Conservation (phyloP, 768 basidiomycete genomes). For the Tricholoma furcatifolium region DNA sequence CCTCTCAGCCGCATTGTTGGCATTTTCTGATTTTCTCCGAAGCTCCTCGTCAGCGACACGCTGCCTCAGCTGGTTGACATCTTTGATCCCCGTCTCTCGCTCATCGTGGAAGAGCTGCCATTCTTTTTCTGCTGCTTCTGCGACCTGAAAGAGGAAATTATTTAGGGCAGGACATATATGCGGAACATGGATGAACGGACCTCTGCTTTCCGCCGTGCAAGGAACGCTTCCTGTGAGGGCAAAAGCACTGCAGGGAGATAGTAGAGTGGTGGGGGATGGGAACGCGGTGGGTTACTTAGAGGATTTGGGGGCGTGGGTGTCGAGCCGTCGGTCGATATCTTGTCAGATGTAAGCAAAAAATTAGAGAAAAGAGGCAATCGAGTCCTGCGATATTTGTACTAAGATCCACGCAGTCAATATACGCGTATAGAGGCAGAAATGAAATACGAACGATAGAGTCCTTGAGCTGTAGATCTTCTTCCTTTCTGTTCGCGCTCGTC, state of each 20-base stretch:
- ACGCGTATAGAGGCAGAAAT: not conserved
- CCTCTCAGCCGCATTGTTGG: conserved; percentile 17
- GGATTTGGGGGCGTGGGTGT: conserved; percentile 32
- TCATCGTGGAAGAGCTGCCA: conserved; percentile 66
- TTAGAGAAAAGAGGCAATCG: conserved; percentile 73
- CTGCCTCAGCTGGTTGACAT: conserved; percentile 60
- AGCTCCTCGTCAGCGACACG: conserved; percentile 68
- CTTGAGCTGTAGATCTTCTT: conserved; percentile 79
- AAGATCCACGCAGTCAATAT: not conserved
- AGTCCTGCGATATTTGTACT: conserved; percentile 75
- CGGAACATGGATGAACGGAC: conserved; percentile 37
- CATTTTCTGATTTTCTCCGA: conserved; percentile 37
- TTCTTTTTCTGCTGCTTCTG: conserved; percentile 64
- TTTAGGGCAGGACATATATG: not conserved
- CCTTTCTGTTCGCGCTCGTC: conserved; percentile 69
- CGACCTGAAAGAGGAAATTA: conserved; percentile 40
- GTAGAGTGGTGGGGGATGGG: conserved; percentile 75
- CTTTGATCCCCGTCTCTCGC: conserved; percentile 53
- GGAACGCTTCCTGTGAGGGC: conserved; percentile 67
- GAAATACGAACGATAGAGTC: conserved; percentile 68
- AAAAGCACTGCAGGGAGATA: conserved; percentile 73
- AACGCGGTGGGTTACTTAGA: conserved; percentile 51
- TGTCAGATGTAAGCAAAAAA: conserved; percentile 75
- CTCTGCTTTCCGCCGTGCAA: conserved; percentile 61
- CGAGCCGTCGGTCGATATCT: conserved; percentile 46